Percentiles rank a stretch among this genome's conserved stretches.
phyloP scores from a whole-genome alignment of 139 green algal genomes.

The Chlorella sorokiniana region DNA sequence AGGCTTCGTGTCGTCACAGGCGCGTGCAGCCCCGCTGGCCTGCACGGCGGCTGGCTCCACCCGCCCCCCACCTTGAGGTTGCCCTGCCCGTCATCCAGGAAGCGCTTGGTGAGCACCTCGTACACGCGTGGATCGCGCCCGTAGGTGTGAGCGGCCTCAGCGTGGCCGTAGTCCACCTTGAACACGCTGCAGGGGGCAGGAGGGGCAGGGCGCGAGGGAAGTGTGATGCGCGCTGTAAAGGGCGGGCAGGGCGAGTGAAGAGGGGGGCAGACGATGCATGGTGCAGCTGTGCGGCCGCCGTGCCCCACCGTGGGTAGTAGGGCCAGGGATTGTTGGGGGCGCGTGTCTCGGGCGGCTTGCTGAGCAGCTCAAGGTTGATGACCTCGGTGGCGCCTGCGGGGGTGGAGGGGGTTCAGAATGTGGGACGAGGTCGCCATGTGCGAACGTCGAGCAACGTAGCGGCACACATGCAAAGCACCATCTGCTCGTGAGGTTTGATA shows the following conservation, averaged over 20 bases:
- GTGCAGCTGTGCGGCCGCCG: not conserved
- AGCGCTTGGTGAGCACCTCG: constrained; percentile 94
- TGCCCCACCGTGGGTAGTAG: constrained; percentile 77
- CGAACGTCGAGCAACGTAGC: not conserved
- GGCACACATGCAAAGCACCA: no score
- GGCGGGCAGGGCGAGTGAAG: not conserved
- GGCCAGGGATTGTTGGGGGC: constrained; percentile 90
- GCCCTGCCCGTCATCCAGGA: constrained; percentile 83
- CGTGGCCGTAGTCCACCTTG: constrained; percentile 92
- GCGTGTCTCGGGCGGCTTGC: constrained; percentile 78
- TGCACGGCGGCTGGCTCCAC: no score
- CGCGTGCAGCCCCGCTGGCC: no score
- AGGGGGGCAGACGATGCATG: not conserved
- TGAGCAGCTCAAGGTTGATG: constrained; percentile 96
- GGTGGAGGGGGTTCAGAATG: no score
- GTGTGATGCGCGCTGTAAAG: not conserved
- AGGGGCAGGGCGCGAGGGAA: not conserved
- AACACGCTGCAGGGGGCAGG: constrained; percentile 38
- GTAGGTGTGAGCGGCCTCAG: constrained; percentile 78
- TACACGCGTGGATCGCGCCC: constrained; percentile 89
- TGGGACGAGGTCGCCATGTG: not conserved
- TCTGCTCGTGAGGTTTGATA: not conserved
- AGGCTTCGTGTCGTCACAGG: no score
- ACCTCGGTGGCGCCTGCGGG: constrained; percentile 62
- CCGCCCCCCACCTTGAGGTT: constrained; percentile 59